Conservation (phyloP, 306 rosid species). For the Glycine tomentella region DNA sequence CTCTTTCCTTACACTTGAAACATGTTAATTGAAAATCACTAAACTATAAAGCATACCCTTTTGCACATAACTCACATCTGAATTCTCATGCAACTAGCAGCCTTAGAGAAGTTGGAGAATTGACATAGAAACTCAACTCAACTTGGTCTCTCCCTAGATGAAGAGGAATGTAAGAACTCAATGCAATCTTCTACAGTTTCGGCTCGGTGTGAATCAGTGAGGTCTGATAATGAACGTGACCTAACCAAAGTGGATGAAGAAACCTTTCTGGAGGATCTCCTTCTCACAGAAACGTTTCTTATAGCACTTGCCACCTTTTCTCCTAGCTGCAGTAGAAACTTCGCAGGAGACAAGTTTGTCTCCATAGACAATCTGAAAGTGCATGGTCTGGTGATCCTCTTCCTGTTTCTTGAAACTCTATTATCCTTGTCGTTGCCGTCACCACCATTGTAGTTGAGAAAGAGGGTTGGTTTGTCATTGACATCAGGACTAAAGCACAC, state of each 20-base stretch:
- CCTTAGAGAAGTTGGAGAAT: constrained; percentile 33
- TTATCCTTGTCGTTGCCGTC: background rate
- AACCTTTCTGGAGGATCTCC: constrained; percentile 64
- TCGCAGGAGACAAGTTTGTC: constrained; percentile 49
- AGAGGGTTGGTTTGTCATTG: constrained; percentile 54
- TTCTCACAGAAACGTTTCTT: constrained; percentile 53
- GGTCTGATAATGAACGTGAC: constrained; percentile 68
- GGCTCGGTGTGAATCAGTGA: constrained; percentile 72
- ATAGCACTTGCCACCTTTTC: constrained; percentile 61
- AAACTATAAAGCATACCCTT: constrained; percentile 25
- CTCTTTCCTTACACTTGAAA: background rate
- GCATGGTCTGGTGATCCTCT: constrained; percentile 46
- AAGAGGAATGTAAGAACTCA: constrained; percentile 75
- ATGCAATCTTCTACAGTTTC: constrained; percentile 81
- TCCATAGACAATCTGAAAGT: constrained; percentile 50
- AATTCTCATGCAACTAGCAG: constrained; percentile 39
- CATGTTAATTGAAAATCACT: constrained; percentile 38
- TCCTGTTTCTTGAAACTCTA: constrained; percentile 40
- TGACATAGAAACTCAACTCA: constrained; percentile 40
- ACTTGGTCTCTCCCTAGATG: constrained; percentile 67
- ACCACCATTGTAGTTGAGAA: constrained; percentile 40
- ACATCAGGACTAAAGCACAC: constrained; percentile 84
- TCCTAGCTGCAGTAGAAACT: constrained; percentile 59
- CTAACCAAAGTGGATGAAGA: constrained; percentile 67
- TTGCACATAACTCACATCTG: constrained; percentile 29